A percentile compares a stretch with the other conserved stretches of the same genome.
Conservation (phyloP, 345 rosid genomes). For the Eucalyptus erythrocorys region DNA sequence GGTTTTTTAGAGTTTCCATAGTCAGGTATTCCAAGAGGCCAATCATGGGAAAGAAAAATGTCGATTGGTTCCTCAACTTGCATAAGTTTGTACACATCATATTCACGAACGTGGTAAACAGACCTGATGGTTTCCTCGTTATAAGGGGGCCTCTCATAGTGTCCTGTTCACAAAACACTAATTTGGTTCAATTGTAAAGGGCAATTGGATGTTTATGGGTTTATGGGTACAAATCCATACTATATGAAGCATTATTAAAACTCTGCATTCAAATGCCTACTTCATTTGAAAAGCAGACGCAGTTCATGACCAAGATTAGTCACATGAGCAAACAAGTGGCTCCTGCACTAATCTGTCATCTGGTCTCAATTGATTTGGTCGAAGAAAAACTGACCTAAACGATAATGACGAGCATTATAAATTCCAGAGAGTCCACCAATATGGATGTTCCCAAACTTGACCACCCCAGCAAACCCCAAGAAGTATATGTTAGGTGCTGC, state of each 20-base stretch:
- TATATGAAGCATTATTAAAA: neutral
- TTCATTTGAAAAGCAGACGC: neutral
- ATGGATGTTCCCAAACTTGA: slow-evolving; percentile 74
- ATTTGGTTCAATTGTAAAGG: neutral
- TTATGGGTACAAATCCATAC: neutral
- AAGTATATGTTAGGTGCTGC: slow-evolving; percentile 82
- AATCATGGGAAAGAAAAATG: slow-evolving; percentile 91
- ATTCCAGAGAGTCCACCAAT: slow-evolving; percentile 95
- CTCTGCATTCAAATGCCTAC: neutral
- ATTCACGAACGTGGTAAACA: slow-evolving; percentile 85
- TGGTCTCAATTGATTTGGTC: neutral
- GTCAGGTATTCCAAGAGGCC: slow-evolving; percentile 92
- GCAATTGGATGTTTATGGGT: neutral
- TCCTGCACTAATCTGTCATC: neutral
- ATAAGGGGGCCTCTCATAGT: slow-evolving; percentile 82
- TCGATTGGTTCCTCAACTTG: slow-evolving; percentile 72
- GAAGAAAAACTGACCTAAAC: slow-evolving; percentile 27
- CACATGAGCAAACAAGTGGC: neutral
- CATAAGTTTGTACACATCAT: slow-evolving; percentile 83
- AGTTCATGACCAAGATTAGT: neutral
- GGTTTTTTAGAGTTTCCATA: slow-evolving; percentile 61
- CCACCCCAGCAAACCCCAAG: slow-evolving; percentile 73
- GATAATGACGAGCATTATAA: slow-evolving; percentile 50
- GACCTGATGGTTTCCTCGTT: slow-evolving; percentile 53
- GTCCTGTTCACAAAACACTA: slow-evolving; percentile 38